Evolutionary conservation across 805 yeast species (phyloP).

Genomic region (Tetrapisispora namnaoensis): DNA sequence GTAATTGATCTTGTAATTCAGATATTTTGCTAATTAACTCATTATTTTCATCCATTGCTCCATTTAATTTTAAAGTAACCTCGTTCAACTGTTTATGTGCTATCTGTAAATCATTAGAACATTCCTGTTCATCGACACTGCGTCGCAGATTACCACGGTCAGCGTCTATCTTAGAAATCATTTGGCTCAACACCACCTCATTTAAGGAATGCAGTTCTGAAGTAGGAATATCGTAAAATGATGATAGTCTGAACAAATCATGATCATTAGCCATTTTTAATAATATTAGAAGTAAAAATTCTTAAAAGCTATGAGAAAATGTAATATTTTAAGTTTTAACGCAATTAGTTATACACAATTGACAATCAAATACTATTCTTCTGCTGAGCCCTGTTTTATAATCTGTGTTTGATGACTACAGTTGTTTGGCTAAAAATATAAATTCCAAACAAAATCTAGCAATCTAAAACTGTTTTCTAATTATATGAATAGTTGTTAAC

Average conservation of each 20-base stretch:
- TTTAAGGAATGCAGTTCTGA: background rate
- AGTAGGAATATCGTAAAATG: background rate
- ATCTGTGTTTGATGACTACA: too few relatives aligned
- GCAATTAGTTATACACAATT: too few relatives aligned
- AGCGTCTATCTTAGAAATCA: background rate
- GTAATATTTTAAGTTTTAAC: too few relatives aligned
- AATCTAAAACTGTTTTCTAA: too few relatives aligned
- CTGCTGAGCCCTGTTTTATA: too few relatives aligned
- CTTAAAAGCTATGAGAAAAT: too few relatives aligned
- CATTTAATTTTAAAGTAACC: background rate
- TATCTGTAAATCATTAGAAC: background rate
- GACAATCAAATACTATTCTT: too few relatives aligned
- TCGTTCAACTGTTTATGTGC: background rate
- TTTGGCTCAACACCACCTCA: background rate
- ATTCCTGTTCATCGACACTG: background rate
- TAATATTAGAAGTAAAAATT: too few relatives aligned
- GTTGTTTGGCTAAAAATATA: too few relatives aligned
- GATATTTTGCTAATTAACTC: background rate
- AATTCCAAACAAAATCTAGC: too few relatives aligned
- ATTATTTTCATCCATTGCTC: background rate
- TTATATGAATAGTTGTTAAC: too few relatives aligned
- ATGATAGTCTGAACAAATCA: conserved; percentile 1
- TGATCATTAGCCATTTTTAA: background rate
- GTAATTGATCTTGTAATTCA: background rate
- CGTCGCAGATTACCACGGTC: background rate